Conservation (phyloP, 2,329 filamentous ascomycete genomes). For the Didymella segeticola region DNA sequence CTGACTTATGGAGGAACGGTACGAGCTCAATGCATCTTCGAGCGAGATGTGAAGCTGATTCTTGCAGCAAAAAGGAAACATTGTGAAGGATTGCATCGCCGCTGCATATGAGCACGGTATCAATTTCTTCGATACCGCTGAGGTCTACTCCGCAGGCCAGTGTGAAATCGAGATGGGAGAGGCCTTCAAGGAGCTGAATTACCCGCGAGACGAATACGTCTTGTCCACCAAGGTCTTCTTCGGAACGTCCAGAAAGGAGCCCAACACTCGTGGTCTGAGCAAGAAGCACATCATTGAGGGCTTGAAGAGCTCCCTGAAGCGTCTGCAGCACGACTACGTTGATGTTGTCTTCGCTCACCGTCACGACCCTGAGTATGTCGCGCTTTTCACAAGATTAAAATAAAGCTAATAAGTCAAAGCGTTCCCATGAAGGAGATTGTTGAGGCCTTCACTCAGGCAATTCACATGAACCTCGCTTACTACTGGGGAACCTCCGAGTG, state of each 20-base stretch:
- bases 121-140: conserved; percentile 60
- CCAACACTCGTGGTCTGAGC: conserved; percentile 58
- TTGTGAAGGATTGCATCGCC: conserved; percentile 60
- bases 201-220: conserved; percentile 52
- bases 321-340: conserved; percentile 70
- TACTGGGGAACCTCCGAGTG: conserved; percentile 64
- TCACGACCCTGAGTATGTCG: conserved; percentile 57
- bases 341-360: conserved; percentile 70
- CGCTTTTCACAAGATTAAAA: not conserved
- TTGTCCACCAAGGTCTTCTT: conserved; percentile 55
- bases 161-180: conserved; percentile 67
- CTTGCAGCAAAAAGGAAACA: conserved; percentile 36
- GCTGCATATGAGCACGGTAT: conserved; percentile 58
- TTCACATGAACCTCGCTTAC: conserved; percentile 64
- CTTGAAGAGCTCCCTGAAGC: conserved; percentile 62
- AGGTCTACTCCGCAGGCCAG: conserved; percentile 64
- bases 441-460: conserved; percentile 59
- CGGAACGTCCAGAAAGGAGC: conserved; percentile 65
- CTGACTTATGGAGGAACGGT: conserved; percentile 56
- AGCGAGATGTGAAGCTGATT: not conserved
- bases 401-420: conserved; percentile 30
- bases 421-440: conserved; percentile 70
- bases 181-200: conserved; percentile 56
- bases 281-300: conserved; percentile 64
- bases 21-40: conserved; percentile 29